Evolutionary conservation across 1,284 basidiomycete genomes (phyloP).

Genomic region (Neonothopanus nambi): DNA sequence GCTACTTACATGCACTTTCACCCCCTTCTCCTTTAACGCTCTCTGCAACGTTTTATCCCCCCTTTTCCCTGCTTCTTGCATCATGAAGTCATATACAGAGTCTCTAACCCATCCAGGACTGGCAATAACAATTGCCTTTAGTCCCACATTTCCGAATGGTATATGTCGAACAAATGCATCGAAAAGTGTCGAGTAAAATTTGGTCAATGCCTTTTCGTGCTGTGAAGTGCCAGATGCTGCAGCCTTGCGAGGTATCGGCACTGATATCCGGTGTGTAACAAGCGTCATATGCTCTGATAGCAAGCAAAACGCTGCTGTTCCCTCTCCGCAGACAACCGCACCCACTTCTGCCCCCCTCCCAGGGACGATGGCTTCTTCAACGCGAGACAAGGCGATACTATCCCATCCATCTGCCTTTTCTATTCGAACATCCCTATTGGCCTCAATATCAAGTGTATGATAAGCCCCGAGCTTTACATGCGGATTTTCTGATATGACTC

Average conservation of each 20-base stretch:
- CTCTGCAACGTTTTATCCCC: conserved; percentile 84
- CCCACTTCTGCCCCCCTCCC: conserved; percentile 95
- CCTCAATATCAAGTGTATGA: conserved; percentile 94
- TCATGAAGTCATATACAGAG: conserved; percentile 83
- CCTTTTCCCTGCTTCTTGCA: conserved; percentile 77
- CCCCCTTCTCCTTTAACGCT: conserved; percentile 77
- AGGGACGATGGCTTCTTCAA: conserved; percentile 88
- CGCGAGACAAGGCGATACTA: conserved; percentile 78
- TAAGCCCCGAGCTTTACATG: conserved; percentile 94
- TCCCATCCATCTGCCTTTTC: conserved; percentile 92
- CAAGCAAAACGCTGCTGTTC: conserved; percentile 91
- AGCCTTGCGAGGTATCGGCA: conserved; percentile 90
- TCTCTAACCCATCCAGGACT: conserved; percentile 97
- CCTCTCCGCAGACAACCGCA: conserved; percentile 95
- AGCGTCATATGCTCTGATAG: conserved; percentile 97
- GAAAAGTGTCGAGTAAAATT: conserved; percentile 86
- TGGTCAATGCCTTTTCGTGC: conserved; percentile 84
- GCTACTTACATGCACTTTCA: conserved; percentile 91
- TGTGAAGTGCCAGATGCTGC: conserved; percentile 77
- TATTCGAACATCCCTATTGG: conserved; percentile 90
- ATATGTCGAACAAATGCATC: conserved; percentile 89
- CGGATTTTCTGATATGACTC: conserved; percentile 87
- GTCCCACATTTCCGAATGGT: conserved; percentile 69
- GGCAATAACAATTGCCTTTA: conserved; percentile 93
- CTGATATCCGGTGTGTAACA: conserved; percentile 88